Percentiles rank a stretch among this genome's conserved stretches.
These are phyloP conservation scores for Populus trichocarpa DNA, from an alignment of 441 rosid species.

Conservation along the genomic window DNA sequence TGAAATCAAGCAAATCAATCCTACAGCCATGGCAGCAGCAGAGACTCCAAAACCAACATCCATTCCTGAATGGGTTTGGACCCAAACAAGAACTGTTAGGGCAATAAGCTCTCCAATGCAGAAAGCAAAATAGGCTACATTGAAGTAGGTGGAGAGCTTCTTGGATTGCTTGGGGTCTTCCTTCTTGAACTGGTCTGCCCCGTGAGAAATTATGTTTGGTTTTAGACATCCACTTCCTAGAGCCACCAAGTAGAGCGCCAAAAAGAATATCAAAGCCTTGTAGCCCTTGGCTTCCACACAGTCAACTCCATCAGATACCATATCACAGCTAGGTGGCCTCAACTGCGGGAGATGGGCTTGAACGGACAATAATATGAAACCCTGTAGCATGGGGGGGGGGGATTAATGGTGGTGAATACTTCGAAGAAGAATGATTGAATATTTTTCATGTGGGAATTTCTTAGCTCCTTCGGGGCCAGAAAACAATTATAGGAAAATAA, in stretches of 20 bases:
- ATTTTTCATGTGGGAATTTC: neutral
- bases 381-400: constrained; percentile 31
- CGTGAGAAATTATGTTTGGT: constrained; percentile 91
- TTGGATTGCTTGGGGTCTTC: constrained; percentile 48
- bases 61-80: constrained; percentile 91
- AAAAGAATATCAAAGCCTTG: constrained; percentile 60
- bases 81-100: constrained; percentile 73
- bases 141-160: constrained; percentile 80
- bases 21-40: constrained; percentile 81
- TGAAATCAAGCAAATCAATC: constrained; percentile 56
- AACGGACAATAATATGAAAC: constrained; percentile 70
- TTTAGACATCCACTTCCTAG: constrained; percentile 87
- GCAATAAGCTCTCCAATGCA: constrained; percentile 78
- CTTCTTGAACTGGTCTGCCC: constrained; percentile 74
- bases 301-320: constrained; percentile 29
- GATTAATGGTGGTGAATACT: neutral
- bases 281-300: constrained; percentile 70
- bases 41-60: constrained; percentile 83
- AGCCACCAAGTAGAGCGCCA: constrained; percentile 79
- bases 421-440: too few species aligned
- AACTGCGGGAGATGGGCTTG: constrained; percentile 82
- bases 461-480: neutral
- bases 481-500: neutral
- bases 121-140: constrained; percentile 79
- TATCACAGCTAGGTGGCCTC: constrained; percentile 70